A percentile compares a stretch with the other conserved stretches of the same genome.
Conservation (phyloP, 495 filamentous ascomycete genomes). For the Hyphodiscus hymeniophilus region DNA sequence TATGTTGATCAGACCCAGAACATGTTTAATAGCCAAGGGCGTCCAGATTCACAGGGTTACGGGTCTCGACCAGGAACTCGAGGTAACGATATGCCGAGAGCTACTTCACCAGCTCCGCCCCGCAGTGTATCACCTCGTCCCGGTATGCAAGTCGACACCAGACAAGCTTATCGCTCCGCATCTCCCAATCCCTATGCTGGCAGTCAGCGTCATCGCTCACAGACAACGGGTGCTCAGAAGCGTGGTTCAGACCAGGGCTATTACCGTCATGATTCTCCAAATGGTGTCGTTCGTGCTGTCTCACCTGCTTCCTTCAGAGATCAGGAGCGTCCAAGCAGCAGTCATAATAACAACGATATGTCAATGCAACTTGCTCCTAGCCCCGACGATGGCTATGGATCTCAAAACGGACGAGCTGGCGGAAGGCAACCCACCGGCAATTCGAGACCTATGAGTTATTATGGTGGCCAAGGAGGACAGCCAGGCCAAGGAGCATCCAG, state of each 20-base stretch:
- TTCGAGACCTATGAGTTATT: constrained; percentile 48
- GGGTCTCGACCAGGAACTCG: constrained; percentile 33
- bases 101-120: constrained; percentile 41
- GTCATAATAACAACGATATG: constrained; percentile 39
- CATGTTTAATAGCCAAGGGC: constrained; percentile 47
- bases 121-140: constrained; percentile 46
- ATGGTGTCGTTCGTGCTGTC: constrained; percentile 42
- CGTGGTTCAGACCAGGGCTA: constrained; percentile 50
- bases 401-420: constrained; percentile 32
- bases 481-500: constrained; percentile 33
- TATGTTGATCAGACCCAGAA: constrained; percentile 76
- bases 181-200: constrained; percentile 45
- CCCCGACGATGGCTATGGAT: constrained; percentile 44
- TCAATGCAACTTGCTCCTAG: constrained; percentile 67
- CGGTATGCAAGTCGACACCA: constrained; percentile 25
- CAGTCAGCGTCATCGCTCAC: constrained; percentile 31
- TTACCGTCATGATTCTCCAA: constrained; percentile 48
- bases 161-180: constrained; percentile 35
- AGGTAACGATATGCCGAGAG: constrained; percentile 40
- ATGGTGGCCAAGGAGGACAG: constrained; percentile 40
- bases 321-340: constrained; percentile 56
- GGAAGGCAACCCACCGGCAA: constrained; percentile 31
- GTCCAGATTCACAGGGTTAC: constrained; percentile 21
- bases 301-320: constrained; percentile 50
- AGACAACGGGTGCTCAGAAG: constrained; percentile 29